Conservation (phyloP, 2,329 filamentous ascomycete species). For the Aspergillus luchuensis region DNA sequence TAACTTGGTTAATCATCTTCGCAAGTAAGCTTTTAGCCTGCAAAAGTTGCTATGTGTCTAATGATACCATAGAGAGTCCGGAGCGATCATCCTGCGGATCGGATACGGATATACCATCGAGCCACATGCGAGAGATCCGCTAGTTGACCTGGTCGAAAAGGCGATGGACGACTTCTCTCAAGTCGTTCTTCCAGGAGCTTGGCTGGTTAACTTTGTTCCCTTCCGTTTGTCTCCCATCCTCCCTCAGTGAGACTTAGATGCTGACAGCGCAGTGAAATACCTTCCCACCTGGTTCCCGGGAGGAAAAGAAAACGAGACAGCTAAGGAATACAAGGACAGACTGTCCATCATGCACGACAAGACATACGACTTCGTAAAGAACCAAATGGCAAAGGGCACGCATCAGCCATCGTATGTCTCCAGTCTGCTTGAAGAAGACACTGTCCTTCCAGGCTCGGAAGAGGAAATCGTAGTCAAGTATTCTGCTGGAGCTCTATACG, state of each 20-base stretch:
- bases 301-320: not conserved
- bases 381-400: conserved; percentile 39
- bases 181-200: not conserved
- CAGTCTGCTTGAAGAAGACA: conserved; percentile 30
- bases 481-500: conserved; percentile 3
- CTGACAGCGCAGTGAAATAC: not conserved
- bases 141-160: conserved; percentile 46
- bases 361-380: conserved; percentile 49
- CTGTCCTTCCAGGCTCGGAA: not conserved
- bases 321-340: not conserved
- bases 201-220: not conserved
- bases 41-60: too few species aligned
- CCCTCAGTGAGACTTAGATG: not conserved
- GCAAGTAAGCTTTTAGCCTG: conserved; percentile 19
- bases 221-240: not conserved
- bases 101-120: conserved; percentile 38
- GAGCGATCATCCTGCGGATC: conserved; percentile 45
- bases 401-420: conserved; percentile 46
- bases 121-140: conserved; percentile 26
- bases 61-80: conserved; percentile 32
- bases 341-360: conserved; percentile 25
- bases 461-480: conserved; percentile 13
- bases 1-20: conserved; percentile 46
- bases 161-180: conserved; percentile 17
- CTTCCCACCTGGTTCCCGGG: not conserved